Conservation (phyloP, 305 asterid genomes). For the Salvia sclarea region DNA sequence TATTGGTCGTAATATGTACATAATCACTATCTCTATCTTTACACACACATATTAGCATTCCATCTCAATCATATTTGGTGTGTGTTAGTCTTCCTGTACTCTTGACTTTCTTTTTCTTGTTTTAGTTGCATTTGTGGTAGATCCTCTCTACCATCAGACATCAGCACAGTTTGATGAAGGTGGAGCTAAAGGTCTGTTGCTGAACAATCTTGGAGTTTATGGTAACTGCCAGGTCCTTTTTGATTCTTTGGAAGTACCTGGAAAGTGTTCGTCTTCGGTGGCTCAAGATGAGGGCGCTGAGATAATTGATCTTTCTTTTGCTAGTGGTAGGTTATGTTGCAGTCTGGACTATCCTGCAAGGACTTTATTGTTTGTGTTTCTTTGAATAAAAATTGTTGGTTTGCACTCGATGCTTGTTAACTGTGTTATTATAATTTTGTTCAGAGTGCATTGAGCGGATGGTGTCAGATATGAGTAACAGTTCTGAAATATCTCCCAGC, state of each 20-base stretch:
- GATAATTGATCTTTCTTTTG: slow-evolving; percentile 73
- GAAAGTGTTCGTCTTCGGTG: slow-evolving; percentile 51
- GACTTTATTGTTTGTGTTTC: neutral
- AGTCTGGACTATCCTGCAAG: slow-evolving; percentile 22
- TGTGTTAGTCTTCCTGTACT: slow-evolving; percentile 5
- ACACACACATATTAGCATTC: neutral
- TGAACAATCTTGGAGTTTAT: slow-evolving; percentile 96
- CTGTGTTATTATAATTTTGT: slow-evolving; percentile 24
- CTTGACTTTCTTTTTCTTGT: slow-evolving; percentile 27
- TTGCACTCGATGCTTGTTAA: slow-evolving; percentile 24
- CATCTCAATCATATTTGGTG: neutral
- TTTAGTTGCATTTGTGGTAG: slow-evolving; percentile 85
- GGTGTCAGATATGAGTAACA: slow-evolving; percentile 62
- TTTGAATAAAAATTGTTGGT: neutral
- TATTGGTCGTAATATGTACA: slow-evolving; percentile 32
- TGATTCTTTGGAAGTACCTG: slow-evolving; percentile 93
- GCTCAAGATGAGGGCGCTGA: slow-evolving; percentile 43
- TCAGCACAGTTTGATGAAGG: slow-evolving; percentile 99
- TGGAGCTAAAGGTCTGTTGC: slow-evolving; percentile 92
- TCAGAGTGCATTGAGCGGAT: slow-evolving; percentile 74
- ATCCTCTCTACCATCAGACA: slow-evolving; percentile 98
- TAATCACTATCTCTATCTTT: slow-evolving; percentile 10
- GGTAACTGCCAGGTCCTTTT: slow-evolving; percentile 86
- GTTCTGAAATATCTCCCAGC: slow-evolving; percentile 80
- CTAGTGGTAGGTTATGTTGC: slow-evolving; percentile 59